These are phyloP conservation scores for Hypoxylon sp. DNA, from an alignment of 2,329 filamentous ascomycete genomes.

Conservation along the genomic window DNA sequence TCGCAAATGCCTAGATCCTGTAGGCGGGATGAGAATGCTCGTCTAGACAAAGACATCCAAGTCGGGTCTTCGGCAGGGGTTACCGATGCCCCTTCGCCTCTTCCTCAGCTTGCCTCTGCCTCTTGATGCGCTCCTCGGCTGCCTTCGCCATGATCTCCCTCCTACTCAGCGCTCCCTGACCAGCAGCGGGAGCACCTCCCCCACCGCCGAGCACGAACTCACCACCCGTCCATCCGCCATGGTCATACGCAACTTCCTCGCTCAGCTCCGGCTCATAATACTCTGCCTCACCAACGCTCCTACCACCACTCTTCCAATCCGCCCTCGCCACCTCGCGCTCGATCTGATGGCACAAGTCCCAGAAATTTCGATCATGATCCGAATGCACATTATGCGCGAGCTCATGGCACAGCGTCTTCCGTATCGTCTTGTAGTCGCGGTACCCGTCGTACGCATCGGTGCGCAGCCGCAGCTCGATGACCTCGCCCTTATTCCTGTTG, in stretches of 20 bases:
- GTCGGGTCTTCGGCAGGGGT: not conserved
- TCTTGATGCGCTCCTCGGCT: conserved; percentile 75
- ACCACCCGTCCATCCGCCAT: conserved; percentile 82
- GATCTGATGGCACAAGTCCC: conserved; percentile 88
- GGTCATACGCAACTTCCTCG: conserved; percentile 71
- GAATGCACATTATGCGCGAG: conserved; percentile 91
- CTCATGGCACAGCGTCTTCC: conserved; percentile 94
- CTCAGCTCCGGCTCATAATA: conserved; percentile 67
- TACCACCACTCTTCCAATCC: conserved; percentile 82
- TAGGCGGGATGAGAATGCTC: not conserved
- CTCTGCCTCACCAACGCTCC: conserved; percentile 73
- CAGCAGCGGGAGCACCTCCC: conserved; percentile 47
- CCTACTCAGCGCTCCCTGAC: conserved; percentile 67
- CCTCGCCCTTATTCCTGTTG: conserved; percentile 88
- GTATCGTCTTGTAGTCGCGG: conserved; percentile 89
- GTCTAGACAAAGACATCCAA: not conserved
- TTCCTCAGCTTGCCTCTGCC: conserved; percentile 48
- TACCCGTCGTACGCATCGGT: conserved; percentile 97
- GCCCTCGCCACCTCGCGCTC: conserved; percentile 85
- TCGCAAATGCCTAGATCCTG: not conserved
- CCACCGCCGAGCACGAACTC: conserved; percentile 78
- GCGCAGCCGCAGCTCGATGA: conserved; percentile 89
- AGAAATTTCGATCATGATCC: conserved; percentile 88
- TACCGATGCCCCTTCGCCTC: conserved; percentile 32
- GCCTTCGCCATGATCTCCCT: conserved; percentile 81